phyloP scores from a whole-genome alignment of 805 yeast species.

The Blastobotrys peoriensis region DNA sequence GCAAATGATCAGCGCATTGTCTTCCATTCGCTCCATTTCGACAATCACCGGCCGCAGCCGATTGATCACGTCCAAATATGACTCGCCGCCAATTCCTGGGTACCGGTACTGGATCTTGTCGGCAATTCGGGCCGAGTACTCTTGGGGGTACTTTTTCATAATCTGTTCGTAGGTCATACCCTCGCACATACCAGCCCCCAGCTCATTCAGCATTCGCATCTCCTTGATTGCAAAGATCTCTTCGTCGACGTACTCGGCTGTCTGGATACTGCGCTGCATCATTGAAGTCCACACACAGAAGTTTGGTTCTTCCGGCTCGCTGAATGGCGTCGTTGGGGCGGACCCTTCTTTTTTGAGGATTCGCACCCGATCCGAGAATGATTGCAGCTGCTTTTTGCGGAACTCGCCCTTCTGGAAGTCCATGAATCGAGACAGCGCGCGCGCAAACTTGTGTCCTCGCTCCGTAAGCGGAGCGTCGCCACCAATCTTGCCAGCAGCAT shows the following conservation, averaged over 20 bases:
- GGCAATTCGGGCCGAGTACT: conserved; percentile 65
- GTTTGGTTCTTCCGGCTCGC: conserved; percentile 56
- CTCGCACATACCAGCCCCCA: conserved; percentile 89
- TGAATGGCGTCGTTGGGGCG: conserved; percentile 29
- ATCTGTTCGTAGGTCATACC: conserved; percentile 91
- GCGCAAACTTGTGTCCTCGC: conserved; percentile 71
- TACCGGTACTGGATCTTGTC: conserved; percentile 83
- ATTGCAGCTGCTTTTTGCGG: conserved; percentile 52
- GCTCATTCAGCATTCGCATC: conserved; percentile 88
- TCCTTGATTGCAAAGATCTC: conserved; percentile 70
- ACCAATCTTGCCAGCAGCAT: conserved; percentile 80
- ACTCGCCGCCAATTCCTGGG: conserved; percentile 97
- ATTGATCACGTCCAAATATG: conserved; percentile 88
- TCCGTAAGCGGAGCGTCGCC: conserved; percentile 81
- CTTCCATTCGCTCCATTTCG: conserved; percentile 87
- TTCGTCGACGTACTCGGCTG: conserved; percentile 72
- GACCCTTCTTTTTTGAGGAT: conserved; percentile 33
- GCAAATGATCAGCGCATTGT: conserved; percentile 74
- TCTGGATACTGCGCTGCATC: conserved; percentile 71
- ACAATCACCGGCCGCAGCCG: conserved; percentile 84
- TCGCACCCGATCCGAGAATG: conserved; percentile 42
- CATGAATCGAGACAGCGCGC: conserved; percentile 69
- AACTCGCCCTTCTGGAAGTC: conserved; percentile 64
- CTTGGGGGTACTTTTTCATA: conserved; percentile 63
- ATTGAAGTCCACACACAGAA: conserved; percentile 93